These are phyloP conservation scores for Coemansia sp. DNA, from an alignment of 371 early-diverging fungal genomes.

Conservation along the genomic window DNA sequence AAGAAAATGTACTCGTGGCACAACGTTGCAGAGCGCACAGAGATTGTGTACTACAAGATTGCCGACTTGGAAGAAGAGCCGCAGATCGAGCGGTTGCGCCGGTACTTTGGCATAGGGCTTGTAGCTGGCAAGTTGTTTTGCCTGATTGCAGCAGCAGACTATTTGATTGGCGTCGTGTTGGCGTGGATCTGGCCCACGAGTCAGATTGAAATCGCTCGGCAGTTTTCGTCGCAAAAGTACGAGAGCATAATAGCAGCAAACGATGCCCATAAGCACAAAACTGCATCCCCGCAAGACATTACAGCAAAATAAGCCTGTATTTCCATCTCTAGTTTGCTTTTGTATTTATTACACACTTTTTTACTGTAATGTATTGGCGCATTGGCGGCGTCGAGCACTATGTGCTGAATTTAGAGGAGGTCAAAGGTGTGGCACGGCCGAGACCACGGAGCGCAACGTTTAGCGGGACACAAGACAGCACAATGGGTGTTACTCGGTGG, in stretches of 20 bases:
- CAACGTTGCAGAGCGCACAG: conserved; percentile 92
- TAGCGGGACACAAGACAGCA: neutral
- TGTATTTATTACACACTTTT: neutral
- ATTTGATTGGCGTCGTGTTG: conserved; percentile 75
- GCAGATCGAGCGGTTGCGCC: conserved; percentile 79
- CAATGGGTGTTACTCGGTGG: conserved; percentile 18
- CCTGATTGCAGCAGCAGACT: conserved; percentile 85
- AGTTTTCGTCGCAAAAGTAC: conserved; percentile 37
- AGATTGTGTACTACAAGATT: conserved; percentile 76
- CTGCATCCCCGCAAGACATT: neutral
- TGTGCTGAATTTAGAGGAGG: neutral
- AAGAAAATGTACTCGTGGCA: conserved; percentile 95
- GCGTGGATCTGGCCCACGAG: conserved; percentile 80
- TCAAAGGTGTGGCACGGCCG: neutral
- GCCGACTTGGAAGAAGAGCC: conserved; percentile 65
- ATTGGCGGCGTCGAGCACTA: conserved; percentile 5
- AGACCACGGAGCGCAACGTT: conserved; percentile 43
- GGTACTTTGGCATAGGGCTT: conserved; percentile 87
- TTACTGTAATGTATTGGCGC: conserved; percentile 2
- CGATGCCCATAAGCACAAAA: neutral
- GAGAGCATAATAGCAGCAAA: conserved; percentile 1
- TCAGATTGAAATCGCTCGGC: conserved; percentile 68
- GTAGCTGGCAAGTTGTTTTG: conserved; percentile 91
- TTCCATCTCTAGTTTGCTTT: neutral
- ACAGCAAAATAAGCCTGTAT: neutral